Evolutionary conservation across 2,329 filamentous ascomycete genomes (phyloP).

Genomic region (Tolypocladium tropicale): DNA sequence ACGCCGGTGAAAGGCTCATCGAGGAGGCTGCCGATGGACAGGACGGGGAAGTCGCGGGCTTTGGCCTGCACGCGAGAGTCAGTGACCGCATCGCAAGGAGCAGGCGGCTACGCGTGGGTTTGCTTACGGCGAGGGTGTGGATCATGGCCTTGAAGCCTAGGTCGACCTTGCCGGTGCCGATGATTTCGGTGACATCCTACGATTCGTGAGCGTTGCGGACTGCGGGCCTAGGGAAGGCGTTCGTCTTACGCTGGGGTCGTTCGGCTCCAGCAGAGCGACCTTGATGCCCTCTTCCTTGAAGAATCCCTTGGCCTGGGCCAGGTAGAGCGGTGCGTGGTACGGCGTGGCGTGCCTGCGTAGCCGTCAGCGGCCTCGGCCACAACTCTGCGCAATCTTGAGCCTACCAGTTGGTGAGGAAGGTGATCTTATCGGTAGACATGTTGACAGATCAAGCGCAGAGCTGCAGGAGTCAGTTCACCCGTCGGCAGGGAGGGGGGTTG

Average conservation of each 20-base stretch:
- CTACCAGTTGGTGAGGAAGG: slow-evolving; percentile 77
- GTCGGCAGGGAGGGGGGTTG: slow-evolving; percentile 12
- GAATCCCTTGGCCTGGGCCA: slow-evolving; percentile 66
- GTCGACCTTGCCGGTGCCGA: slow-evolving; percentile 65
- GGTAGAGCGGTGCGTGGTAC: slow-evolving; percentile 69
- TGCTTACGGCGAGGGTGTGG: slow-evolving; percentile 58
- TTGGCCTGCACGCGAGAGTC: slow-evolving; percentile 43
- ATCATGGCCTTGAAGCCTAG: slow-evolving; percentile 81
- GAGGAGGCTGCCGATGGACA: slow-evolving; percentile 63
- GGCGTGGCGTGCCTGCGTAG: slow-evolving; percentile 64
- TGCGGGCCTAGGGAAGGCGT: background rate
- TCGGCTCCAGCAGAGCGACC: slow-evolving; percentile 67
- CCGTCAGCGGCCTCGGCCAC: background rate
- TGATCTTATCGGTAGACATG: slow-evolving; percentile 79
- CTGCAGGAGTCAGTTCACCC: slow-evolving; percentile 38
- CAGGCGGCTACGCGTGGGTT: background rate
- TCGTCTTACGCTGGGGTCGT: slow-evolving; percentile 56
- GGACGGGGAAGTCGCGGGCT: slow-evolving; percentile 62
- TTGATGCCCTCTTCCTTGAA: slow-evolving; percentile 69
- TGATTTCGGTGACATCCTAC: slow-evolving; percentile 71
- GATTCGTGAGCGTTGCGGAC: background rate
- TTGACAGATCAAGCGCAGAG: slow-evolving; percentile 32
- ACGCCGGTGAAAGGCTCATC: slow-evolving; percentile 75
- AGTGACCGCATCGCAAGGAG: background rate
- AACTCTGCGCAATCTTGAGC: background rate